phyloP scores from a whole-genome alignment of 2,329 filamentous ascomycete genomes.

The Emergomyces orientalis region DNA sequence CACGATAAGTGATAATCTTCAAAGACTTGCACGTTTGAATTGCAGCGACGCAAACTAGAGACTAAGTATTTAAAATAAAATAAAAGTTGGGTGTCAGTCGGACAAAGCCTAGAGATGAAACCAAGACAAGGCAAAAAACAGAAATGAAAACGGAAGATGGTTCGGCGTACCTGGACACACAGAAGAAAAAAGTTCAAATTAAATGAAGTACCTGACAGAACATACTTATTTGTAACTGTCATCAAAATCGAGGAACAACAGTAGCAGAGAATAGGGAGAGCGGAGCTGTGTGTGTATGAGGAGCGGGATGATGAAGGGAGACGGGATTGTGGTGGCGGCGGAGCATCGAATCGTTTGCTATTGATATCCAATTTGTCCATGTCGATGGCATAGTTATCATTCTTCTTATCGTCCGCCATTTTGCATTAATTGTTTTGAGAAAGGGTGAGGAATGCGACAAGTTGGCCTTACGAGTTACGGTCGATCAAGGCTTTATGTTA shows the following conservation, averaged over 20 bases:
- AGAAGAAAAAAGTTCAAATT: conserved; percentile 92
- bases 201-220: conserved; percentile 80
- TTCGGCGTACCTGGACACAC: conserved; percentile 68
- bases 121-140: not conserved
- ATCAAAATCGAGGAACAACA: conserved; percentile 96
- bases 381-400: conserved; percentile 63
- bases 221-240: conserved; percentile 99
- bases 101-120: not conserved
- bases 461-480: not conserved
- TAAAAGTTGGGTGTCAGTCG: not conserved
- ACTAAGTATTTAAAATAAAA: conserved; percentile 43
- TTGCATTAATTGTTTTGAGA: conserved; percentile 20
- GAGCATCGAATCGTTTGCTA: conserved; percentile 39
- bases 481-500: not conserved
- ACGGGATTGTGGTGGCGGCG: conserved; percentile 32
- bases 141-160: not conserved
- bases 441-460: not conserved
- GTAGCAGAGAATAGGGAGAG: conserved; percentile 76
- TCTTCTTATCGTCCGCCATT: conserved; percentile 87
- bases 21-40: conserved; percentile 74
- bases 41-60: conserved; percentile 75
- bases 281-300: conserved; percentile 62
- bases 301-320: conserved; percentile 25
- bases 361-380: conserved; percentile 52
- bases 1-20: conserved; percentile 72